Conservation (phyloP, 441 rosid genomes). For the Omphalea diandra region DNA sequence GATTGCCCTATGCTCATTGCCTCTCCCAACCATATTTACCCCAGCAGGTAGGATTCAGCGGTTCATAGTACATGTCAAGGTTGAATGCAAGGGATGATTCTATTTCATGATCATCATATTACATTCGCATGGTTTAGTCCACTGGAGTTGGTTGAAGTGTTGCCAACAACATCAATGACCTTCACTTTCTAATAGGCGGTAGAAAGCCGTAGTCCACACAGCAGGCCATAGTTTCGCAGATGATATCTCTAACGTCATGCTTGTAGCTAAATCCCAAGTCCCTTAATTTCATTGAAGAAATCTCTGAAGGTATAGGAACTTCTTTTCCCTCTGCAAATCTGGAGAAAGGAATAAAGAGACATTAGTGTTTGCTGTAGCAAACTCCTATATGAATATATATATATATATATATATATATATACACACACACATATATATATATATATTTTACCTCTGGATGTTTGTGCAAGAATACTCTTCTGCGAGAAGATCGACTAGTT, state of each 20-base stretch:
- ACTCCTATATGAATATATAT: background rate
- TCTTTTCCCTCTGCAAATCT: constrained; percentile 36
- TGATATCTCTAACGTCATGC: constrained; percentile 49
- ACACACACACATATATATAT: no score
- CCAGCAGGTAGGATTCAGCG: background rate
- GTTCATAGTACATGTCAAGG: no score
- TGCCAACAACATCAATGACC: background rate
- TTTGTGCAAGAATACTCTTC: constrained; percentile 33
- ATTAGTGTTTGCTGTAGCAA: background rate
- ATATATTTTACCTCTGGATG: constrained; percentile 32
- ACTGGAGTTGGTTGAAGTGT: background rate
- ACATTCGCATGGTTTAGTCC: no score
- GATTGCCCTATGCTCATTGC: no score
- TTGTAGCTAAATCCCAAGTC: constrained; percentile 59
- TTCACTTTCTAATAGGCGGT: constrained; percentile 23
- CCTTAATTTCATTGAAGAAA: constrained; percentile 67
- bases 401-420: no score
- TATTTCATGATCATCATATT: no score
- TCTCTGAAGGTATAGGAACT: constrained; percentile 37
- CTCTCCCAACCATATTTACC: background rate
- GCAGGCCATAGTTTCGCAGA: constrained; percentile 44
- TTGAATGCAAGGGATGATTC: no score
- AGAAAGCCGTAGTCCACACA: constrained; percentile 42
- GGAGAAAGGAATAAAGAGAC: constrained; percentile 15
- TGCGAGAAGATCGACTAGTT: constrained; percentile 44